These are phyloP conservation scores for Xylaria sp. DNA, from an alignment of 2,329 filamentous ascomycete species.

Conservation along the genomic window DNA sequence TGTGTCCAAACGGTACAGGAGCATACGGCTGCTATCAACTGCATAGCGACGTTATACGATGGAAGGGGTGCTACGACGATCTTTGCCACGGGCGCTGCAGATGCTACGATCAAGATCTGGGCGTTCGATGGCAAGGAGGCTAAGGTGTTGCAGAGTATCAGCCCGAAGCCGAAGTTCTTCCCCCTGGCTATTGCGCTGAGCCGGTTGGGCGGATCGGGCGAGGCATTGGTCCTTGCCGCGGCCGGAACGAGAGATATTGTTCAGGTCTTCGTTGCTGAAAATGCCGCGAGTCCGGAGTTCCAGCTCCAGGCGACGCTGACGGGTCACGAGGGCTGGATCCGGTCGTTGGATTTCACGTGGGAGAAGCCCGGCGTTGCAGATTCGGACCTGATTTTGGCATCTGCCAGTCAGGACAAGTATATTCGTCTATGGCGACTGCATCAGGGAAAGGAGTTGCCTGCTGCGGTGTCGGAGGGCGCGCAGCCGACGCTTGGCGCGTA, in stretches of 20 bases:
- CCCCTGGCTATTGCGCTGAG: slow-evolving; percentile 71
- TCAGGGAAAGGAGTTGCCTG: slow-evolving; percentile 59
- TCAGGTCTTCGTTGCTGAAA: slow-evolving; percentile 66
- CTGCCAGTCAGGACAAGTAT: slow-evolving; percentile 96
- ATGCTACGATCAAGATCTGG: slow-evolving; percentile 71
- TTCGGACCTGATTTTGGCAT: slow-evolving; percentile 76
- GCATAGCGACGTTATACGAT: slow-evolving; percentile 44
- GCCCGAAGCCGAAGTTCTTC: slow-evolving; percentile 72
- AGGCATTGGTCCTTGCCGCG: slow-evolving; percentile 66
- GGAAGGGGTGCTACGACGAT: slow-evolving; percentile 29
- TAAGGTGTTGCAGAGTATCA: slow-evolving; percentile 63
- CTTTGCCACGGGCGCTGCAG: slow-evolving; percentile 74
- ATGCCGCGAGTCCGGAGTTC: slow-evolving; percentile 46
- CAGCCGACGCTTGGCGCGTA: slow-evolving; percentile 56
- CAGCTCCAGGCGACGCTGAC: slow-evolving; percentile 68
- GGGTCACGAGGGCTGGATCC: slow-evolving; percentile 93
- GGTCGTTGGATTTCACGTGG: slow-evolving; percentile 71
- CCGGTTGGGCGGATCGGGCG: slow-evolving; percentile 45
- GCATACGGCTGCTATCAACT: slow-evolving; percentile 74
- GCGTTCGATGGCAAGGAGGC: slow-evolving; percentile 46
- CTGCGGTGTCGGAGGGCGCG: slow-evolving; percentile 46
- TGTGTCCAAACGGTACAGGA: slow-evolving; percentile 54
- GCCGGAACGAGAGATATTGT: slow-evolving; percentile 79
- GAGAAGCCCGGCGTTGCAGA: slow-evolving; percentile 45
- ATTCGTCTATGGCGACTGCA: slow-evolving; percentile 88